A percentile compares a stretch with the other conserved stretches of the same genome.
phyloP scores from a whole-genome alignment of 331 rosid species.

The Telfairia occidentalis region DNA sequence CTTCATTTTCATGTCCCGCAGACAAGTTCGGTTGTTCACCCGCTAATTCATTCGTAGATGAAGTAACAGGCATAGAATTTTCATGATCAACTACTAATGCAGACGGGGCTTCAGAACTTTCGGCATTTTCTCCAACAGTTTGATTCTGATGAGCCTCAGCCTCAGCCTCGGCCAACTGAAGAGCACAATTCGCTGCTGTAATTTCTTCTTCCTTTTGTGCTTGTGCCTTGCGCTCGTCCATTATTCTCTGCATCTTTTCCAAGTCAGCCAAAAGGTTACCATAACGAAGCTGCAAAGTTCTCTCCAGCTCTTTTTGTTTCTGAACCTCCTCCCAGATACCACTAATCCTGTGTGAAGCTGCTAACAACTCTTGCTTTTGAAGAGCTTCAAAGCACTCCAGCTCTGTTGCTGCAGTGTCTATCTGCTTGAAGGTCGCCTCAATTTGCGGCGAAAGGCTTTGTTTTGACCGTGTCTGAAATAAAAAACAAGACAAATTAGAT shows the following conservation, averaged over 20 bases:
- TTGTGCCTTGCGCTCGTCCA: slow-evolving; percentile 32
- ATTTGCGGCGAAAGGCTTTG: slow-evolving; percentile 74
- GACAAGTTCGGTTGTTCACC: slow-evolving; percentile 21
- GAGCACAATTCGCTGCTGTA: slow-evolving; percentile 28
- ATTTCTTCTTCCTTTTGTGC: slow-evolving; percentile 43
- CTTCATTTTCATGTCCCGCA: slow-evolving; percentile 6
- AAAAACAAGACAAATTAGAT: not conserved
- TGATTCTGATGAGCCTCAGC: slow-evolving; percentile 26
- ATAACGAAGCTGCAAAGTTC: slow-evolving; percentile 50
- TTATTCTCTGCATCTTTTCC: slow-evolving; percentile 37
- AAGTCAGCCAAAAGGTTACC: slow-evolving; percentile 48
- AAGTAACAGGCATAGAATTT: slow-evolving; percentile 15
- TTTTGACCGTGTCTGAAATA: slow-evolving; percentile 60
- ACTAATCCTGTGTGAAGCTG: slow-evolving; percentile 71
- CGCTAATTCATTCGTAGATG: slow-evolving; percentile 23
- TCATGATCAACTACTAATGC: slow-evolving; percentile 27
- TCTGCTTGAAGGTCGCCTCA: slow-evolving; percentile 74
- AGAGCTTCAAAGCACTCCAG: slow-evolving; percentile 77
- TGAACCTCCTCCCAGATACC: slow-evolving; percentile 63
- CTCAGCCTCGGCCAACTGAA: slow-evolving; percentile 26
- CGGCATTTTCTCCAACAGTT: slow-evolving; percentile 19
- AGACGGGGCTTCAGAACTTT: slow-evolving; percentile 11
- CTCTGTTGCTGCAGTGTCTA: slow-evolving; percentile 84
- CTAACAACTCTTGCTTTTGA: slow-evolving; percentile 71
- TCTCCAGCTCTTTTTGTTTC: slow-evolving; percentile 82